phyloP scores from a whole-genome alignment of 225 moss, liverwort and hornwort species.

The Rhytidiadelphus loreus region DNA sequence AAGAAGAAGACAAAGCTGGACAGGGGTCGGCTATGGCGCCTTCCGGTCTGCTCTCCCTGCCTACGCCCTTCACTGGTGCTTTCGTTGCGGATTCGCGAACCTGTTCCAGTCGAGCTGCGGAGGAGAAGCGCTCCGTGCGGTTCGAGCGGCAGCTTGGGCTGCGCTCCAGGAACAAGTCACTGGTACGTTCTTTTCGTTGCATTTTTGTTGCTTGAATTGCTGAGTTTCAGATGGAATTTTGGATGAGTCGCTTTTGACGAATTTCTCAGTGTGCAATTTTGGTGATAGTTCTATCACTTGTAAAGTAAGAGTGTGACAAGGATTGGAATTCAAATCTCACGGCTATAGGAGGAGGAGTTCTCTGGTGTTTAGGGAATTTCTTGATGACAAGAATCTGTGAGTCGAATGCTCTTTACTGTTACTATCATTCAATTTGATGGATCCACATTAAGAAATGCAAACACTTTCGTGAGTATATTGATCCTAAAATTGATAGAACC shows the following conservation, averaged over 20 bases:
- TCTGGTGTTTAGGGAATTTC: background rate
- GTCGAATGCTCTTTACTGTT: background rate
- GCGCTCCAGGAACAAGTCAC: conserved; percentile 20
- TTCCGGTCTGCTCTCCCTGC: conserved; percentile 19
- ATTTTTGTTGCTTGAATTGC: background rate
- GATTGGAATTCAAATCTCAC: background rate
- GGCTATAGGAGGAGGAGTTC: background rate
- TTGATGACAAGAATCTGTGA: background rate
- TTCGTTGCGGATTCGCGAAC: conserved; percentile 12
- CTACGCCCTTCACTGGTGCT: background rate
- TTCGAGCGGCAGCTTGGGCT: conserved; percentile 26
- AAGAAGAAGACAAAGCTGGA: background rate
- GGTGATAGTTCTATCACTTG: background rate
- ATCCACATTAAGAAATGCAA: background rate
- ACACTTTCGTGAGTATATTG: background rate
- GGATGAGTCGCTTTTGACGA: background rate
- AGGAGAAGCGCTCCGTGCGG: conserved; percentile 12
- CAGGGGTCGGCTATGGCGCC: conserved; percentile 22
- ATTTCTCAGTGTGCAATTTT: background rate
- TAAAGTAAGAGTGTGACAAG: background rate
- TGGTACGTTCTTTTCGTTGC: background rate
- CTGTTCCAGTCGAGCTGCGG: background rate
- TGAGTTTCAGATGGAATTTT: background rate
- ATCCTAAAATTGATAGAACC: background rate
- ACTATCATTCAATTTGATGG: background rate